These are phyloP conservation scores for Quillaja saponaria DNA, from an alignment of 306 rosid species.

Conservation along the genomic window DNA sequence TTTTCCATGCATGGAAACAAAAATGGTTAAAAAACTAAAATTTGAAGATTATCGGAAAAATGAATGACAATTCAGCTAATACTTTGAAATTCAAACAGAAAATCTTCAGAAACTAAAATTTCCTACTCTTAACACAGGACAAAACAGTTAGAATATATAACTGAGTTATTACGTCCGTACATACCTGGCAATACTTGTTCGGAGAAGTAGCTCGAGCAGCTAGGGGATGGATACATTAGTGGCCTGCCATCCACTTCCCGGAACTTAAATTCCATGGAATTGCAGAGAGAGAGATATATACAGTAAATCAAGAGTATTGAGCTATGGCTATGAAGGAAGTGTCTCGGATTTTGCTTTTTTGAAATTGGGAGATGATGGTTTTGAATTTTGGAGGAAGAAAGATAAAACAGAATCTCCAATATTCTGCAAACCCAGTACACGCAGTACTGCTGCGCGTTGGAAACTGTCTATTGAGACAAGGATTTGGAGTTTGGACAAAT, in stretches of 20 bases:
- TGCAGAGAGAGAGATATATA: neutral
- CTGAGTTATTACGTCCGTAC: neutral
- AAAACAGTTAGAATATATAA: neutral
- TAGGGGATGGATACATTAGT: conserved; percentile 1
- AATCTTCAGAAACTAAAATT: neutral
- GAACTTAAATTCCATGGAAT: conserved; percentile 51
- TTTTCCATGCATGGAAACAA: neutral
- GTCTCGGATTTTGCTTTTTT: neutral
- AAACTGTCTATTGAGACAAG: too few relatives aligned
- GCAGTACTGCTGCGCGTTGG: too few relatives aligned
- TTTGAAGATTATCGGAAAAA: neutral
- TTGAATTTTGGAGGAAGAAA: too few relatives aligned
- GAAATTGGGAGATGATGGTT: neutral
- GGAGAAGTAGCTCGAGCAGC: conserved; percentile 11
- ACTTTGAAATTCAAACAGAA: neutral
- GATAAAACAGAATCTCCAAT: too few relatives aligned
- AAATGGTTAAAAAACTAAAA: neutral
- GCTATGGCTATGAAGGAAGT: neutral
- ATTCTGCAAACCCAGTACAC: too few relatives aligned
- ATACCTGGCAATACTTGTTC: conserved; percentile 19
- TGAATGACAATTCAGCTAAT: neutral
- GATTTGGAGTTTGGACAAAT: too few relatives aligned
- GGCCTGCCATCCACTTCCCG: conserved; percentile 33
- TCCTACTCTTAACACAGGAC: too few relatives aligned
- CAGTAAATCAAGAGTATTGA: neutral